Percentiles rank a stretch among this genome's conserved stretches.
phyloP scores from a whole-genome alignment of 2,329 filamentous ascomycete species.

The Hypoxylon rubiginosum region DNA sequence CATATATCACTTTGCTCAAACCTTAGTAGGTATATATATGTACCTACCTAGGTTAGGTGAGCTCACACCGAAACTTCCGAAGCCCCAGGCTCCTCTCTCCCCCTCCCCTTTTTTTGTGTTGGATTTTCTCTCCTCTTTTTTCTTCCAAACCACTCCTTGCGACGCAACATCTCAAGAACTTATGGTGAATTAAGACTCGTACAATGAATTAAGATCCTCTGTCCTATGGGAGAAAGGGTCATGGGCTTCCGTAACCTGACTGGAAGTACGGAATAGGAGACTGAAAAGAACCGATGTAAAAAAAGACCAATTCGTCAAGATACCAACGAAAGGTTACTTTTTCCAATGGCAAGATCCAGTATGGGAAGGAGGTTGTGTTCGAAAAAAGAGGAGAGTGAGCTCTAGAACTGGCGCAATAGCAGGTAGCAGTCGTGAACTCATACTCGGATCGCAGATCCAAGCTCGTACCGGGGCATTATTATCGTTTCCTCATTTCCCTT shows the following conservation, averaged over 20 bases:
- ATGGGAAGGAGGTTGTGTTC: not conserved
- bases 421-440: constrained; percentile 32
- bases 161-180: not conserved
- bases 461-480: constrained; percentile 33
- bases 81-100: not conserved
- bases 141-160: not conserved
- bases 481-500: constrained; percentile 38
- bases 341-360: not conserved
- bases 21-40: not conserved
- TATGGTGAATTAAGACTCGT: not conserved
- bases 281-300: not conserved
- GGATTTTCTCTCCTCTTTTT: not conserved
- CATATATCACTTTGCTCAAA: not conserved
- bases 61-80: not conserved
- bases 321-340: not conserved
- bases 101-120: not conserved
- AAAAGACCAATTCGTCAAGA: not conserved
- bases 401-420: constrained; percentile 17
- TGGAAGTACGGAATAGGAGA: not conserved
- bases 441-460: constrained; percentile 26
- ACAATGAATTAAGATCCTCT: not conserved
- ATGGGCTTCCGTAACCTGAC: not conserved
- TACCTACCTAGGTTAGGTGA: not conserved
- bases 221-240: not conserved
- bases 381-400: constrained; percentile 2